Evolutionary conservation across 2,329 filamentous ascomycete genomes (phyloP), one percentile per base, ranked within the genome.

Genomic region (Alternaria viburni): DNA sequence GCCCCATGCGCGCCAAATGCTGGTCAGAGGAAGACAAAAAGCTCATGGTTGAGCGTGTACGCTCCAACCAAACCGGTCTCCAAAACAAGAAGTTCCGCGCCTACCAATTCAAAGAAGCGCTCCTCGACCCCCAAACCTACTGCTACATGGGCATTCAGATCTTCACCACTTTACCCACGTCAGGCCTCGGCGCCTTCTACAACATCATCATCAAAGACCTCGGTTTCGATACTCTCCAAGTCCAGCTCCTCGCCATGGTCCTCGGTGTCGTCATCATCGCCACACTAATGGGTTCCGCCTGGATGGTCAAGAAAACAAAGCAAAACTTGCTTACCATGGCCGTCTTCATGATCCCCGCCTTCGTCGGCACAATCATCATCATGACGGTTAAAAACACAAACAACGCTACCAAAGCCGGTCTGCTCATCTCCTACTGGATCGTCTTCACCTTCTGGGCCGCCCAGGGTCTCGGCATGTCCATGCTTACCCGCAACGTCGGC

Each of bases 381-480:
- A 90, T 93, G 76, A 90, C 88, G 0, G 85, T 93, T 8, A 78
- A 86, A 21, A 89, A 90, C 68, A 82, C 84, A 7, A 86, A 82
- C 46, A 83, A 83, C 36, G 78, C 85, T 9, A 88, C 87, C 41
- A 86, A 90, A 77, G 84, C 89, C 26, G 91, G 91, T 6, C 84
- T 93, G 0, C 81, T 93, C 13, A 87, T 93, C 72, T 87, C 85
- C 72, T 93, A 93, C 83, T 93, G 93, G 80, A 90, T 93, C 65
- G 90, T 88, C 0, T 84, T 93, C 17, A 92, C 89, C 6, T 93
- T 93, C 85, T 93, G 90, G 90, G 89, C 90, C 0, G 90, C 90
- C 0, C 87, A 91, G 71, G 90, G 88, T 2, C 81, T 92, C 12
- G 83, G 86, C 8, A 84, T 93, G 69, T 89, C 88, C 13, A 85